Evolutionary conservation across 139 green algal genomes (phyloP), one percentile per base, ranked within the genome.

Genomic region (Picochlorum sp.): DNA sequence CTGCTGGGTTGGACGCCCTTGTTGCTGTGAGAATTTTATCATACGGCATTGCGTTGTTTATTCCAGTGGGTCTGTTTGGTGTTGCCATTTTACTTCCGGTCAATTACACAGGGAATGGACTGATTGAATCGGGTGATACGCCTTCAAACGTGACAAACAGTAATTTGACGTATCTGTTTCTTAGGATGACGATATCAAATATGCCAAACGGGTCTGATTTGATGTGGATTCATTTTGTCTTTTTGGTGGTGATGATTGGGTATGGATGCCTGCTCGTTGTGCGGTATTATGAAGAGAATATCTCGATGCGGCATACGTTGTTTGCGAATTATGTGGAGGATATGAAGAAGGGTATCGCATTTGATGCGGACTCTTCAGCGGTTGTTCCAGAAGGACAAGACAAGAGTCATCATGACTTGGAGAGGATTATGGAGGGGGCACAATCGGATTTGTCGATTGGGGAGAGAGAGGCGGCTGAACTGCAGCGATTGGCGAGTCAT

Each of bases 1-100:
- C 49, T 21, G 49, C 74, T 20, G 76, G 76, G 11, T 58, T 82
- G 16, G 76, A 83, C 58, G 76, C 73, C 0, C 31, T 83, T 60
- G 76, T 81, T 30, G 16, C 68, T 4, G 62, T 79, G 45, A 52
- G 60, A 23, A 11, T 76, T 21, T 41, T 76, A 49, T 56, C 60
- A 18, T 66, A 66, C 44, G 60, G 60, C n/a, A 20, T 59, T 38
- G 14, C 34, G 13, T 45, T 66, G 15, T 55, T 66, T 20, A 50
- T 66, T 44, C 60, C 60, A 20, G 15, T 66, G 6, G 38, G n/a
- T 49, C 52, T 66, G n/a, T 44, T 55, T 26, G 60, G 60, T 21
- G 23, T 66, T 21, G 60, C n/a, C 13, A 31, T 66, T 11, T 24
- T 62, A 14, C 37, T 66, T 45, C 60, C 60, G 6, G 14, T 66